Evolutionary conservation across 352 stramenopile genomes (phyloP), one percentile per base, ranked within the genome.

Genomic region (Pythium biforme): DNA sequence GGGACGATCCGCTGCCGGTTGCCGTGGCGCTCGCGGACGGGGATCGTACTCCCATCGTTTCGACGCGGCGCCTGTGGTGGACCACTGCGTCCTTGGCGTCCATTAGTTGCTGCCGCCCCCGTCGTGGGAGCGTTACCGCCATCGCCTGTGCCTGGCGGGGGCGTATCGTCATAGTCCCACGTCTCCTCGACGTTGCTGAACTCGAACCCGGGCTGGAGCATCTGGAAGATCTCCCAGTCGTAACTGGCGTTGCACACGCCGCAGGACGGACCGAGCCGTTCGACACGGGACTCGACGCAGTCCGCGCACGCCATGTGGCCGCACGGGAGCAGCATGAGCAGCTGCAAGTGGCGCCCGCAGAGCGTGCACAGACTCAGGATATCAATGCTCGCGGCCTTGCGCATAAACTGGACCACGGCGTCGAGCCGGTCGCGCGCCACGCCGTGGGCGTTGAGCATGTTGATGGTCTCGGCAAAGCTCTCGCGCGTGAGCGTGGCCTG

Each of bases 241-340:
- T 83, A 94, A 3, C 51, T 47, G 0, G 72, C 68, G 43, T 74
- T 64, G 54, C 86, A 95, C 1, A 69, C 65, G 31, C 72, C 80
- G 49, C 86, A 95, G 54, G 33, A 71, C 10, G 72, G 62, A 4
- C 94, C 75, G 46, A 77, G 41, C 1, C 66, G 56, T 34, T 80
- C 58, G n/a, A 94, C 73, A 19, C 74, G 70, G 34, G 86, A 79
- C 72, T 97, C 83, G 4, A 97, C 76, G 58, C 95, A 99, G 63
- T 98, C 94, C 1, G 92, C 88, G 66, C 95, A 99, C 46, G 95
- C 81, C 15, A 98, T 66, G 70, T 96, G 77, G 2, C 89, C 91
- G 68, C 95, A 99, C 15, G 93, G 92, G 17, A 97, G 75, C 15
- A 99, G 71, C 75, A 98, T 91, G 0, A 98, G 73, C 40, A 95